Evolutionary conservation across 2,329 filamentous ascomycete genomes (phyloP).

Genomic region (Cryphonectria nitschkei): DNA sequence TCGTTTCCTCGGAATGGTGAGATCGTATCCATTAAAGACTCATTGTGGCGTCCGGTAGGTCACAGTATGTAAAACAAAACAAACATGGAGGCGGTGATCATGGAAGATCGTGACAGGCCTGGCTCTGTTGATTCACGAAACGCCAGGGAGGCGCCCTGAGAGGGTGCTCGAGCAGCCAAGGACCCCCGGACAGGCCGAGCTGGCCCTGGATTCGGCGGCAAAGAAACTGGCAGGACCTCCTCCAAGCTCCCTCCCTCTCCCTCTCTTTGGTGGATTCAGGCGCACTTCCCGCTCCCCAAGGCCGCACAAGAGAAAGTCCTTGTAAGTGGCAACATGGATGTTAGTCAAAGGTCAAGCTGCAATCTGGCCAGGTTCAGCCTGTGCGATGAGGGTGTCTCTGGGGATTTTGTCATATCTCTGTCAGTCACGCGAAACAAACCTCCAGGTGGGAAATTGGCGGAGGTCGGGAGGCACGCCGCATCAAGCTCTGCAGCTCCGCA

Average conservation of each 20-base stretch:
- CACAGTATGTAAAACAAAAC: background rate
- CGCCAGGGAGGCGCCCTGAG: conserved; percentile 3
- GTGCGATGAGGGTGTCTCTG: background rate
- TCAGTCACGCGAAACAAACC: background rate
- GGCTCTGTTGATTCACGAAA: conserved; percentile 12
- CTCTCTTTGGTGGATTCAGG: background rate
- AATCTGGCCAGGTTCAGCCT: conserved; percentile 4
- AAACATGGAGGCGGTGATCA: conserved; percentile 1
- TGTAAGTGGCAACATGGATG: background rate
- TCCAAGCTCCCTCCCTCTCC: background rate
- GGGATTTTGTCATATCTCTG: background rate
- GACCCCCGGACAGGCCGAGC: conserved; percentile 1
- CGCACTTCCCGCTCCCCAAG: background rate
- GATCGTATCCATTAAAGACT: background rate
- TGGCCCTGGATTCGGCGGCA: background rate
- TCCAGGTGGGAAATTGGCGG: conserved; percentile 5
- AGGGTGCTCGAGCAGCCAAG: background rate
- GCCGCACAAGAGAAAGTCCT: background rate
- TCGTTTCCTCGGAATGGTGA: background rate
- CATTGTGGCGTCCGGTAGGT: background rate
- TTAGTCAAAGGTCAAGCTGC: background rate
- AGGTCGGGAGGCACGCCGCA: conserved; percentile 5
- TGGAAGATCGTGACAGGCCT: background rate
- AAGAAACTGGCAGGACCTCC: background rate
- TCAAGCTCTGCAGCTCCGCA: conserved; percentile 4